phyloP scores from a whole-genome alignment of 148 eudicot species.

The Vaccinium darrowii region DNA sequence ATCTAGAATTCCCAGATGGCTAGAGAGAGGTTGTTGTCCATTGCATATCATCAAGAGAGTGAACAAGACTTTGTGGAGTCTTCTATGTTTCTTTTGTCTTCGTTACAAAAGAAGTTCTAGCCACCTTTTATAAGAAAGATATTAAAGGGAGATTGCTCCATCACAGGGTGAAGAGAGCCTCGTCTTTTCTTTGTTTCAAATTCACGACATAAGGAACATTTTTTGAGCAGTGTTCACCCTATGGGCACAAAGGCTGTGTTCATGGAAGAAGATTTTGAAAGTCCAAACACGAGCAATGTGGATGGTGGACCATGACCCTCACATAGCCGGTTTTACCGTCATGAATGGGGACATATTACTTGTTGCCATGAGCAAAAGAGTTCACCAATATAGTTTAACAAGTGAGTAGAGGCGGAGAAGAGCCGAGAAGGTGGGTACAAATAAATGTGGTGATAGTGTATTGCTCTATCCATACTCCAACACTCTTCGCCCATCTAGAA shows the following conservation, averaged over 20 bases:
- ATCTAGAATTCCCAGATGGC: no score
- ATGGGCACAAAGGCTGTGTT: not conserved
- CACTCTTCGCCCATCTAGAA: constrained; percentile 5
- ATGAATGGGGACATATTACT: not conserved
- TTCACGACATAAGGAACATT: no score
- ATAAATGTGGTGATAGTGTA: not conserved
- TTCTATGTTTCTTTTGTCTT: no score
- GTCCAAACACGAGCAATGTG: not conserved
- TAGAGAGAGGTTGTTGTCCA: no score
- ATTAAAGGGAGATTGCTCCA: no score
- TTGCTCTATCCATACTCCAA: not conserved
- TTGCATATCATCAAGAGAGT: no score
- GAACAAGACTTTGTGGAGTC: no score
- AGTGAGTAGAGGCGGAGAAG: not conserved
- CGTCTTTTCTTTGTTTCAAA: no score
- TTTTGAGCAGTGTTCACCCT: not conserved
- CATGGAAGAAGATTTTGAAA: constrained; percentile 4
- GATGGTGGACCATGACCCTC: not conserved
- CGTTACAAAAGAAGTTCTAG: no score
- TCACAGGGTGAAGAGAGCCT: no score
- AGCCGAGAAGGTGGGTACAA: not conserved
- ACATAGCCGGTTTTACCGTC: not conserved
- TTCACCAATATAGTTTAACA: not conserved
- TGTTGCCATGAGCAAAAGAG: not conserved
- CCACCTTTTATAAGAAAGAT: no score